Conservation (phyloP, 305 asterid species). For the Solanum hybrid region DNA sequence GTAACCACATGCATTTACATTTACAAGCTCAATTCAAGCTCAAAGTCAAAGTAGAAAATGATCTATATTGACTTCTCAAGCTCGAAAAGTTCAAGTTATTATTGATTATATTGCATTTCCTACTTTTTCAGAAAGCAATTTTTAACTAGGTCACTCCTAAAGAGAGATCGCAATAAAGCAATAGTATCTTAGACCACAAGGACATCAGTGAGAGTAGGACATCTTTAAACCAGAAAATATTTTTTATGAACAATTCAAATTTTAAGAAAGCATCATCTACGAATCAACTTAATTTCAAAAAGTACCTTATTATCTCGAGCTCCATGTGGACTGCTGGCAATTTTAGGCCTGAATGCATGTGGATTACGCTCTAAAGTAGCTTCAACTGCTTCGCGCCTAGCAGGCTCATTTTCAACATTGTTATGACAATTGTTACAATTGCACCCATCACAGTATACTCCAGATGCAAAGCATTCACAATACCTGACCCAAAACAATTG, state of each 20-base stretch:
- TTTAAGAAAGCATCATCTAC: background rate
- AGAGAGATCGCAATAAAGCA: background rate
- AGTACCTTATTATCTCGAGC: conserved; percentile 71
- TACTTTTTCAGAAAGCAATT: background rate
- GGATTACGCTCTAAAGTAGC: conserved; percentile 94
- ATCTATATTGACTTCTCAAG: background rate
- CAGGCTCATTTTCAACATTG: conserved; percentile 76
- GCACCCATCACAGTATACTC: conserved; percentile 88
- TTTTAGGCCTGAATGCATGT: conserved; percentile 92
- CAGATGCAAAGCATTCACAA: conserved; percentile 96
- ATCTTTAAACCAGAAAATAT: background rate
- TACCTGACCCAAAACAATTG: conserved; percentile 45
- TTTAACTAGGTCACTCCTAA: background rate
- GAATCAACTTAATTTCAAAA: conserved; percentile 10
- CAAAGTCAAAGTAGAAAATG: background rate
- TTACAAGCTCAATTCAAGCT: background rate
- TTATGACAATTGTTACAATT: conserved; percentile 86
- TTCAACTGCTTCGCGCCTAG: conserved; percentile 91
- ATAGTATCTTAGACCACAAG: background rate
- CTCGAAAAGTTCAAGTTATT: background rate
- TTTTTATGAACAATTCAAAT: background rate
- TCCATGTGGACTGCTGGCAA: conserved; percentile 91
- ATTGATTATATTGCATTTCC: background rate
- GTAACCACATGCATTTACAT: background rate
- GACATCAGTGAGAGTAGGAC: background rate